Conservation (phyloP, 2,329 filamentous ascomycete species). For the Phialocephala subalpina region DNA sequence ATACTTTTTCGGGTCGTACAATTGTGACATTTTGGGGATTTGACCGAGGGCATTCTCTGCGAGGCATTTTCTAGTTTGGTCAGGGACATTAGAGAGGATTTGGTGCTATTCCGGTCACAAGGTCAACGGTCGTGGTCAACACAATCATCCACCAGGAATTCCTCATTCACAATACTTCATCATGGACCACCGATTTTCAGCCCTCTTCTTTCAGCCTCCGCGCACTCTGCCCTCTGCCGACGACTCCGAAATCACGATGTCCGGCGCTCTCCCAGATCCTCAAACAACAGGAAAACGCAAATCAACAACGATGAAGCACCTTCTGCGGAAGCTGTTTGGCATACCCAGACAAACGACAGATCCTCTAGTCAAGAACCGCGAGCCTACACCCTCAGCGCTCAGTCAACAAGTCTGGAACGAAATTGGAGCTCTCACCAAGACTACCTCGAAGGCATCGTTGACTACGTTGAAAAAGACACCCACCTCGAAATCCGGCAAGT, state of each 20-base stretch:
- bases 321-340: not conserved
- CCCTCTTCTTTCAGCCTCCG: constrained; percentile 12
- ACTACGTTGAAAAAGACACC: not conserved
- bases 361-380: not conserved
- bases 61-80: not conserved
- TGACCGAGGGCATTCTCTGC: not conserved
- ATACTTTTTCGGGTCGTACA: not conserved
- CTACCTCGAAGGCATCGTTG: not conserved
- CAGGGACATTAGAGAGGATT: not conserved
- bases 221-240: not conserved
- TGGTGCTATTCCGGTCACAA: not conserved
- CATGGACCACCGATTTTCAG: constrained; percentile 19
- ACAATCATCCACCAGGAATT: not conserved
- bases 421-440: not conserved
- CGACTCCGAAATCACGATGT: not conserved
- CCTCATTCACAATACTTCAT: not conserved
- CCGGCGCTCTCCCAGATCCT: constrained; percentile 3
- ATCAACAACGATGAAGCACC: not conserved
- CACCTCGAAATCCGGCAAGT: not conserved
- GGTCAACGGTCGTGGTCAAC: not conserved
- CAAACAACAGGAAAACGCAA: not conserved
- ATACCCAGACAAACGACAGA: not conserved
- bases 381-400: not conserved
- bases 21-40: not conserved
- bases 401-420: constrained; percentile 5